Evolutionary conservation across 2,329 filamentous ascomycete genomes (phyloP).

Genomic region (Coniochaeta sp.): DNA sequence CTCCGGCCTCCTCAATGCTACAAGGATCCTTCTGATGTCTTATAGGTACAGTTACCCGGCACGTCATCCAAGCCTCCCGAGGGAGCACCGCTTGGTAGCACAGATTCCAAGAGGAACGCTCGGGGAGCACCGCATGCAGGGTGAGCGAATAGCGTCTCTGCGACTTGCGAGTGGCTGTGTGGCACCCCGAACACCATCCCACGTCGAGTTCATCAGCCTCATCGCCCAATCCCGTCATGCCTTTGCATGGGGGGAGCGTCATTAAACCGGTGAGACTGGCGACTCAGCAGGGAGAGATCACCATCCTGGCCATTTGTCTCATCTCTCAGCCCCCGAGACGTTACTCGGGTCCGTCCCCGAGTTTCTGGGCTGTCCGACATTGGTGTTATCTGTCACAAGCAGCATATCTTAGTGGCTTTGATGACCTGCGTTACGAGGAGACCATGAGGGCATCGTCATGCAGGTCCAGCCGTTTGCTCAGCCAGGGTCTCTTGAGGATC

Average conservation of each 20-base stretch:
- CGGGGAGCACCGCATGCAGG: background rate
- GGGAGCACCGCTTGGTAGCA: no score
- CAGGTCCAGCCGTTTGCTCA: no score
- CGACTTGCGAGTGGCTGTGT: background rate
- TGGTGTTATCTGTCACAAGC: background rate
- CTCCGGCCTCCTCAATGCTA: no score
- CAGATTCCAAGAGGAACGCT: background rate
- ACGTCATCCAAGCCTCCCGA: no score
- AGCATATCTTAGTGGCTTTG: background rate
- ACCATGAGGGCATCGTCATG: background rate
- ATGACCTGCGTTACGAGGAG: background rate
- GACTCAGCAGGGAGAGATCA: background rate
- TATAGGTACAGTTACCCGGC: background rate
- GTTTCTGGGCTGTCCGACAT: background rate
- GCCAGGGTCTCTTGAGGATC: no score
- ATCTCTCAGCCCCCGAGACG: background rate
- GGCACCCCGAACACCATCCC: background rate
- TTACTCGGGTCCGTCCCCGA: background rate
- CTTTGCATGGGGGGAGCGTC: background rate
- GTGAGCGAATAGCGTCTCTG: background rate
- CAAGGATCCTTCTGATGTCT: no score
- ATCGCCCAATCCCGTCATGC: conserved; percentile 5
- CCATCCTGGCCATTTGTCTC: no score
- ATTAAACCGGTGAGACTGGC: background rate
- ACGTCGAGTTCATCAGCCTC: conserved; percentile 1